Evolutionary conservation across 306 rosid species (phyloP), one percentile per base, ranked within the genome.

Genomic region (Urtica urens): DNA sequence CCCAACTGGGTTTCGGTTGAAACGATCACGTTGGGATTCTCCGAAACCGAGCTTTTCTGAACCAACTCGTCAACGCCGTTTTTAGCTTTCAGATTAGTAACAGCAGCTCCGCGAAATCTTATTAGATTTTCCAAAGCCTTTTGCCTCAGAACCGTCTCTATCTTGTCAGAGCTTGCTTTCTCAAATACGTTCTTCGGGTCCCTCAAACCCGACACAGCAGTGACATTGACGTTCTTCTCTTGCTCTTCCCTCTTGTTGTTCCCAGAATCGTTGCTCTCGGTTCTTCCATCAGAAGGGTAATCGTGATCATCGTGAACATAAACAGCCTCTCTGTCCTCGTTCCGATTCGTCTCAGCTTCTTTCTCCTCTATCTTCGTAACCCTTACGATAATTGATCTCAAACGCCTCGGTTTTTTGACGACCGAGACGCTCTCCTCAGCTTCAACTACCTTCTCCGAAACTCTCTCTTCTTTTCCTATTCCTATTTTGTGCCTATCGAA

Each of bases 101-200:
- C 74, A 35, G 17, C 42, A 39, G 49, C 70, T 24, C 79, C 72
- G 55, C 59, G 73, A 60, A 81, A 90, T 65, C 62, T 90, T 75
- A 52, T 72, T 18, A 90, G 53, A 71, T 90, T 90, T 69, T 90
- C 94, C 64, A 90, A 60, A 33, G 95, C 99, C 72, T 46, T 77
- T 47, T 69, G 76, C 49, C 95, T 79, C 71, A 90, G 75, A 73
- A 77, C 59, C 45, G 64, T 66, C 72, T 90, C 99, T 67, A 84
- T 57, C 53, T 81, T 79, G n/a, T 66, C 65, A 34, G 58, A 59
- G 62, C 73, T 56, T 72, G 45, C 62, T 69, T 59, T 59, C 59
- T 51, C 57, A 55, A 11, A 33, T 60, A 58, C 14, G 10, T 40
- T 50, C 39, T 53, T n/a, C 22, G 66, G 39, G 28, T 53, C 48